Conservation (phyloP, 805 yeast species). For the Saccharomycopsis capsularis region DNA sequence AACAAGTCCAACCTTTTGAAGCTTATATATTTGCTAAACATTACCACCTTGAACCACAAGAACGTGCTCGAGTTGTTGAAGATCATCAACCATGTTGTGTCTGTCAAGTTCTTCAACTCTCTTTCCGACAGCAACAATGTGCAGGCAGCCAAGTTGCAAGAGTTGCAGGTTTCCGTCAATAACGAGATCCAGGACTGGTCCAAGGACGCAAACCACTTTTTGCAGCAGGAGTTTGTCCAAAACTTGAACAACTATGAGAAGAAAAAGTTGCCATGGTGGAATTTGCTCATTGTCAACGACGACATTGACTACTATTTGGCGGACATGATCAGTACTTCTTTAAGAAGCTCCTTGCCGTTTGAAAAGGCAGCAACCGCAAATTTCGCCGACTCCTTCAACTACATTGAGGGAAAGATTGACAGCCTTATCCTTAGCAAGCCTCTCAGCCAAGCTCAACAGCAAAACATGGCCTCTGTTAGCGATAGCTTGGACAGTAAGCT, state of each 20-base stretch:
- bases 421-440: background rate
- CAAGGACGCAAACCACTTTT: slow-evolving; percentile 10
- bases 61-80: slow-evolving; percentile 9
- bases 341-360: background rate
- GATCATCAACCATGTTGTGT: slow-evolving; percentile 8
- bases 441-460: background rate
- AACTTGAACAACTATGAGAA: slow-evolving; percentile 10
- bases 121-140: slow-evolving; percentile 1
- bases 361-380: background rate
- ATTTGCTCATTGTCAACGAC: slow-evolving; percentile 10
- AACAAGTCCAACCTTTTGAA: slow-evolving; percentile 15
- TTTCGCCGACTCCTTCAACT: slow-evolving; percentile 10
- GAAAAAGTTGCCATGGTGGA: slow-evolving; percentile 17
- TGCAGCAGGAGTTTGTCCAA: slow-evolving; percentile 8
- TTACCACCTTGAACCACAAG: slow-evolving; percentile 5
- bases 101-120: slow-evolving; percentile 9
- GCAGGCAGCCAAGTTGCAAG: background rate
- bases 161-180: background rate
- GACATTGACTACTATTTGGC: slow-evolving; percentile 19
- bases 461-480: background rate
- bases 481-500: background rate
- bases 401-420: slow-evolving; percentile 19
- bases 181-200: slow-evolving; percentile 18
- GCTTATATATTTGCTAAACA: slow-evolving; percentile 14
- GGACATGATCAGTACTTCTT: slow-evolving; percentile 15